These are phyloP conservation scores for Fistulinella prunicolor DNA, from an alignment of 768 basidiomycete species.

Conservation along the genomic window DNA sequence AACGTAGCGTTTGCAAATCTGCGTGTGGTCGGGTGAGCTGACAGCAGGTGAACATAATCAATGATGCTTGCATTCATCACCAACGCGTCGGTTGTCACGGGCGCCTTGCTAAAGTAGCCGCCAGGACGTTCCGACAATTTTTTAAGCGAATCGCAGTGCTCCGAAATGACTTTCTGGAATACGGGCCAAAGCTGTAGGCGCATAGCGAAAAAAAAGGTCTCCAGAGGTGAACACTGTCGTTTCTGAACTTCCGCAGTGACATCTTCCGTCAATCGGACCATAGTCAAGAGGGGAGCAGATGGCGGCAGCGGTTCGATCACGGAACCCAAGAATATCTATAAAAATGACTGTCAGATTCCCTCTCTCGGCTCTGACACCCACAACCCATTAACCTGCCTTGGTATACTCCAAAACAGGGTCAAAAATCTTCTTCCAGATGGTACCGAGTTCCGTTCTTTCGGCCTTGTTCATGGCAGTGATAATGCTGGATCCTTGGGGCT, in stretches of 20 bases:
- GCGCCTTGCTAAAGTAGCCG: slow-evolving; percentile 61
- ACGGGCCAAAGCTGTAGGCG: slow-evolving; percentile 90
- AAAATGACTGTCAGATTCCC: neutral
- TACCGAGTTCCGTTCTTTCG: slow-evolving; percentile 56
- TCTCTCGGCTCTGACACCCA: neutral
- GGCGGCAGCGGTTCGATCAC: slow-evolving; percentile 73
- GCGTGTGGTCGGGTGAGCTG: neutral
- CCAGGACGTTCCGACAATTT: slow-evolving; percentile 72
- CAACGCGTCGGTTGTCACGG: slow-evolving; percentile 62
- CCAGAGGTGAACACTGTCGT: slow-evolving; percentile 75
- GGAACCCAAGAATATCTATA: slow-evolving; percentile 64
- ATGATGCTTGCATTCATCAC: slow-evolving; percentile 54
- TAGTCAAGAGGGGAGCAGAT: slow-evolving; percentile 74
- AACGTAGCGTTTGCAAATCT: slow-evolving; percentile 78
- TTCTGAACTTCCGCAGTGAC: slow-evolving; percentile 72
- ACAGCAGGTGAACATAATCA: neutral
- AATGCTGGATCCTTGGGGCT: slow-evolving; percentile 25
- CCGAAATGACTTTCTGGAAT: slow-evolving; percentile 86
- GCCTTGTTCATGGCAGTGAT: slow-evolving; percentile 46
- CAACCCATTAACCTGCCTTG: slow-evolving; percentile 45
- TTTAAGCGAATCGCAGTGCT: slow-evolving; percentile 78
- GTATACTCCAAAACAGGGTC: slow-evolving; percentile 89
- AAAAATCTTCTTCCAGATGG: slow-evolving; percentile 88
- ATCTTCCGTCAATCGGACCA: slow-evolving; percentile 88
- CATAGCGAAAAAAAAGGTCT: slow-evolving; percentile 75